A percentile compares a stretch with the other conserved stretches of the same genome.
Evolutionary conservation across 441 rosid species (phyloP).

Genomic region (Arabidopsis lyrata): DNA sequence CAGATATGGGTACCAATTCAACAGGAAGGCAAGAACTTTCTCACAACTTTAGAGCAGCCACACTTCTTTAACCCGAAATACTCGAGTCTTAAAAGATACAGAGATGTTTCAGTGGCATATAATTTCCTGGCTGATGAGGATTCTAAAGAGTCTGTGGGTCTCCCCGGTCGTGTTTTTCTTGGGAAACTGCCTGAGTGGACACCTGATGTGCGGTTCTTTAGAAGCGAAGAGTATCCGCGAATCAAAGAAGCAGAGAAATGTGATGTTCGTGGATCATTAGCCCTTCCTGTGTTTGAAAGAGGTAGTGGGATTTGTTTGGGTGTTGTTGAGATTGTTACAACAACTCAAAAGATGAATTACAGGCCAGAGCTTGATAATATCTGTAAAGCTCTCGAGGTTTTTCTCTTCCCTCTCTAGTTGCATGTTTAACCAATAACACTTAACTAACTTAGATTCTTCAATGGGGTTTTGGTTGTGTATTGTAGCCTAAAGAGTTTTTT

Average conservation of each 20-base stretch:
- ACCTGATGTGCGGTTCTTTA: slow-evolving; percentile 86
- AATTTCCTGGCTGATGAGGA: slow-evolving; percentile 69
- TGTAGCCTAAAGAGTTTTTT: slow-evolving; percentile 44
- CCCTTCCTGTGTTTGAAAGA: slow-evolving; percentile 71
- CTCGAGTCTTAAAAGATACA: slow-evolving; percentile 64
- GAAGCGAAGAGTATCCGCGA: slow-evolving; percentile 76
- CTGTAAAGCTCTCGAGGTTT: slow-evolving; percentile 94
- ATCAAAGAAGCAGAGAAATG: slow-evolving; percentile 59
- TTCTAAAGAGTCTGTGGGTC: slow-evolving; percentile 64
- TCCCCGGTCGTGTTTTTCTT: slow-evolving; percentile 84
- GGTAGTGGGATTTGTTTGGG: slow-evolving; percentile 84
- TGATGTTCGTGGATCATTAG: slow-evolving; percentile 73
- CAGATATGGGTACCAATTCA: slow-evolving; percentile 90
- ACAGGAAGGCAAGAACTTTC: slow-evolving; percentile 70
- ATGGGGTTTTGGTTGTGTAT: slow-evolving; percentile 17
- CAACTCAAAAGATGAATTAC: slow-evolving; percentile 71
- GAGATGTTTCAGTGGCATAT: slow-evolving; percentile 64
- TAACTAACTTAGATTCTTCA: slow-evolving; percentile 10
- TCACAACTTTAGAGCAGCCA: slow-evolving; percentile 85
- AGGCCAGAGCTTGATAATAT: slow-evolving; percentile 78
- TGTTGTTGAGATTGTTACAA: slow-evolving; percentile 89
- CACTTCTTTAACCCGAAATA: slow-evolving; percentile 55
- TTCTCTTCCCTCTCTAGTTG: slow-evolving; percentile 23
- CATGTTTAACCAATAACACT: neutral
- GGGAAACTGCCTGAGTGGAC: slow-evolving; percentile 86